phyloP scores from a whole-genome alignment of 2,329 filamentous ascomycete genomes.

The Myriosclerotinia curreyana region DNA sequence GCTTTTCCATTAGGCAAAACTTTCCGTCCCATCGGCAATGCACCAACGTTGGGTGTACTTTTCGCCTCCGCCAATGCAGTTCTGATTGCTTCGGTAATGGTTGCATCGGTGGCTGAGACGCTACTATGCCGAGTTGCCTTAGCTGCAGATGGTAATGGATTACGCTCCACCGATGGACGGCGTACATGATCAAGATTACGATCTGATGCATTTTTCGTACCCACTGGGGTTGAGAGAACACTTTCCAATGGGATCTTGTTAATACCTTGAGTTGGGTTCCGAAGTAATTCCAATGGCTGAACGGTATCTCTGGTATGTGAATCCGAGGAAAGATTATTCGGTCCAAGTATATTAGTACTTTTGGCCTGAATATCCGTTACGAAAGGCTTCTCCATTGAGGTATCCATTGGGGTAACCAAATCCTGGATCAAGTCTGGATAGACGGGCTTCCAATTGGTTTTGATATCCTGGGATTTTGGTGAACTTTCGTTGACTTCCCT shows the following conservation, averaged over 20 bases:
- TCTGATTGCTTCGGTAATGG: constrained; percentile 32
- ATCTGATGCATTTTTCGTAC: constrained; percentile 22
- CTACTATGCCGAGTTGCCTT: constrained; percentile 31
- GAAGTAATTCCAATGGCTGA: constrained; percentile 32
- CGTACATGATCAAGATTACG: constrained; percentile 23
- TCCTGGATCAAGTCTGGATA: constrained; percentile 31
- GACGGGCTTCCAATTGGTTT: constrained; percentile 24
- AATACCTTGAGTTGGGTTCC: constrained; percentile 21
- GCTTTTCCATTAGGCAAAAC: constrained; percentile 29
- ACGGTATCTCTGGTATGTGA: constrained; percentile 28
- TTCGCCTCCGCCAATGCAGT: constrained; percentile 29
- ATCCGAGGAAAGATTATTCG: constrained; percentile 23
- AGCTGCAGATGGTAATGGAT: constrained; percentile 23
- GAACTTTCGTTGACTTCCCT: constrained; percentile 6
- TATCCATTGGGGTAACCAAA: constrained; percentile 25
- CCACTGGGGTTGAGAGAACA: constrained; percentile 30
- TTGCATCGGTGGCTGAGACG: constrained; percentile 31
- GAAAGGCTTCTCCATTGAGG: constrained; percentile 7
- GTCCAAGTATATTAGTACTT: constrained; percentile 15
- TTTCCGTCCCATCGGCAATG: constrained; percentile 23
- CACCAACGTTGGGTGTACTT: constrained; percentile 18
- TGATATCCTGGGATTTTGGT: constrained; percentile 6
- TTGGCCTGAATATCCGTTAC: constrained; percentile 20
- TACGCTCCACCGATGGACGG: constrained; percentile 13
- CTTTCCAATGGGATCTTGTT: constrained; percentile 27